Evolutionary conservation across 2,329 filamentous ascomycete species (phyloP).

Genomic region (Arthrobotrys iridis): DNA sequence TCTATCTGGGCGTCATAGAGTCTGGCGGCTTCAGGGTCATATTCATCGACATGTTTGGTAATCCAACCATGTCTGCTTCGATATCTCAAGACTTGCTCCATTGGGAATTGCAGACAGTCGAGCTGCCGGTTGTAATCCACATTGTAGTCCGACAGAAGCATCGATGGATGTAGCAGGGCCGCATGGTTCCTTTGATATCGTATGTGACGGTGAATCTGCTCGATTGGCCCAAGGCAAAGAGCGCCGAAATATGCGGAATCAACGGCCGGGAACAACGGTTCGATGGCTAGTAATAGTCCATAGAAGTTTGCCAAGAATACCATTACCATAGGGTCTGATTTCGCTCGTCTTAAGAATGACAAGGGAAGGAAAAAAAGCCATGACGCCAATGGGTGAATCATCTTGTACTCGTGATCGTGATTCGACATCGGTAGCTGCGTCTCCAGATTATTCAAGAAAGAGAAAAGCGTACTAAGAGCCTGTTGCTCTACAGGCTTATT

Average conservation of each 20-base stretch:
- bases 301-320: slow-evolving; percentile 92
- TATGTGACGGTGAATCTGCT: slow-evolving; percentile 74
- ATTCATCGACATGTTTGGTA: slow-evolving; percentile 33
- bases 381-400: slow-evolving; percentile 84
- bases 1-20: slow-evolving; percentile 48
- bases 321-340: slow-evolving; percentile 78
- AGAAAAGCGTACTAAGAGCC: slow-evolving; percentile 75
- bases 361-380: slow-evolving; percentile 98
- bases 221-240: slow-evolving; percentile 80
- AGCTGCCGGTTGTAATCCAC: slow-evolving; percentile 48
- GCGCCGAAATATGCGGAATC: slow-evolving; percentile 87
- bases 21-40: slow-evolving; percentile 45
- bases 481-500: slow-evolving; percentile 76
- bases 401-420: slow-evolving; percentile 86
- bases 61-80: slow-evolving; percentile 50
- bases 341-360: slow-evolving; percentile 79
- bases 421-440: slow-evolving; percentile 75
- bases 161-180: slow-evolving; percentile 42
- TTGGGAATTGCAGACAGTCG: slow-evolving; percentile 41
- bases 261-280: slow-evolving; percentile 90
- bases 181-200: slow-evolving; percentile 45
- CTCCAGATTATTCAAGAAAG: slow-evolving; percentile 74
- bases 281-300: slow-evolving; percentile 84
- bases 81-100: slow-evolving; percentile 45
- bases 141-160: slow-evolving; percentile 51